phyloP scores from a whole-genome alignment of 805 yeast genomes.

The Torulaspora delbrueckii region DNA sequence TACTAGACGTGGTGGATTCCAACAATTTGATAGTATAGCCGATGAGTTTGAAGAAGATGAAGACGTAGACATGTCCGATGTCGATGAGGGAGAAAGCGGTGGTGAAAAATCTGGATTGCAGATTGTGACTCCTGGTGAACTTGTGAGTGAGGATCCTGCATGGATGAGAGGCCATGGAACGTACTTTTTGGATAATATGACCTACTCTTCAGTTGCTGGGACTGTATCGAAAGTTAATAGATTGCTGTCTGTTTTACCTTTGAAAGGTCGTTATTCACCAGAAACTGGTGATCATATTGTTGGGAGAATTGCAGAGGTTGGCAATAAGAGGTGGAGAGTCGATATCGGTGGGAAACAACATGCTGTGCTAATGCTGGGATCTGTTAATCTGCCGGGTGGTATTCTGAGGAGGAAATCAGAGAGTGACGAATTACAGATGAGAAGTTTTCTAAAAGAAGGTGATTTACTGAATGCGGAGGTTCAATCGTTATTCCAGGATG shows the following conservation, averaged over 20 bases:
- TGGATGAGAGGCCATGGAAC: constrained; percentile 99
- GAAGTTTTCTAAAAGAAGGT: constrained; percentile 90
- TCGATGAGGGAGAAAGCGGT: constrained; percentile 29
- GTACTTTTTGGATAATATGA: constrained; percentile 64
- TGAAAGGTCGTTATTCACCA: constrained; percentile 83
- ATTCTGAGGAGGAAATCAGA: constrained; percentile 89
- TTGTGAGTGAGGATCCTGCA: constrained; percentile 89
- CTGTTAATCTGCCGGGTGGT: constrained; percentile 97
- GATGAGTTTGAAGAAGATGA: constrained; percentile 31
- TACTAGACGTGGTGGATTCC: constrained; percentile 28
- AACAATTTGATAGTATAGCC: constrained; percentile 12
- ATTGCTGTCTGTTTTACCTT: constrained; percentile 76
- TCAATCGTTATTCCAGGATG: constrained; percentile 82
- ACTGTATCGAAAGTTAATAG: constrained; percentile 80
- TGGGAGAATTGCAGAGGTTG: constrained; percentile 92
- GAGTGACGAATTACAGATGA: constrained; percentile 94
- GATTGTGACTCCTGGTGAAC: constrained; percentile 91
- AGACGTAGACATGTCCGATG: constrained; percentile 42
- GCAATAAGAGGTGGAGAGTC: constrained; percentile 92
- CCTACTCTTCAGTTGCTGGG: constrained; percentile 92
- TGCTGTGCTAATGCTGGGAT: constrained; percentile 88
- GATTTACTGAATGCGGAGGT: constrained; percentile 95
- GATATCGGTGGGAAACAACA: constrained; percentile 94
- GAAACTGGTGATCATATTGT: constrained; percentile 96
- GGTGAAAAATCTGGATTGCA: constrained; percentile 31